Evolutionary conservation across 2,329 filamentous ascomycete species (phyloP).

Genomic region (Fusarium circinatum): DNA sequence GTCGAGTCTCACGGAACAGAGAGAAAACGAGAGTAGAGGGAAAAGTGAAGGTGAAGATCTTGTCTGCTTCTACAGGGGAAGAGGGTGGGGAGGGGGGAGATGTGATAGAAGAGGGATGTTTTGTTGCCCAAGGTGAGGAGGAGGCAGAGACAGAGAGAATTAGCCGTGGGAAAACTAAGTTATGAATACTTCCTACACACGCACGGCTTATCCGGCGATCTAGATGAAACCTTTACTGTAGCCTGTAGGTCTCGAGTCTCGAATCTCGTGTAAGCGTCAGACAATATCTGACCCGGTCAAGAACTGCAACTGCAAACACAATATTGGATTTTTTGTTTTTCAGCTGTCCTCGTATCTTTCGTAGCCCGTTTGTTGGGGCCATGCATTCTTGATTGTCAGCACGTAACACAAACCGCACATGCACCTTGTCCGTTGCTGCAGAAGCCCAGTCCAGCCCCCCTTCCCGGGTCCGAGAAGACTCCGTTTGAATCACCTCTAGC

Average conservation of each 20-base stretch:
- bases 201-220: constrained; percentile 7
- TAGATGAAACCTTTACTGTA: neutral
- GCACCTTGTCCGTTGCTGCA: constrained; percentile 12
- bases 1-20: neutral
- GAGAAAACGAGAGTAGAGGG: neutral
- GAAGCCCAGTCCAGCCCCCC: neutral
- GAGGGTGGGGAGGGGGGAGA: neutral
- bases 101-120: constrained; percentile 1
- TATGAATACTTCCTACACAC: constrained; percentile 29
- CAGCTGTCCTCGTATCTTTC: neutral
- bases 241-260: neutral
- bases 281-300: neutral
- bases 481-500: constrained; percentile 1
- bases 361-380: constrained; percentile 1
- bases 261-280: constrained; percentile 7
- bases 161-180: constrained; percentile 17
- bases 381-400: neutral
- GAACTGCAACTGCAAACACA: neutral
- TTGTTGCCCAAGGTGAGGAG: constrained; percentile 6
- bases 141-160: neutral
- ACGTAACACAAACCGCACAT: constrained; percentile 5
- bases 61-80: constrained; percentile 5
- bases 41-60: constrained; percentile 11
- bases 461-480: neutral
- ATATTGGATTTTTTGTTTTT: neutral